These are phyloP conservation scores for Globisporangium orthogonon DNA, from an alignment of 352 stramenopile species.

Conservation along the genomic window DNA sequence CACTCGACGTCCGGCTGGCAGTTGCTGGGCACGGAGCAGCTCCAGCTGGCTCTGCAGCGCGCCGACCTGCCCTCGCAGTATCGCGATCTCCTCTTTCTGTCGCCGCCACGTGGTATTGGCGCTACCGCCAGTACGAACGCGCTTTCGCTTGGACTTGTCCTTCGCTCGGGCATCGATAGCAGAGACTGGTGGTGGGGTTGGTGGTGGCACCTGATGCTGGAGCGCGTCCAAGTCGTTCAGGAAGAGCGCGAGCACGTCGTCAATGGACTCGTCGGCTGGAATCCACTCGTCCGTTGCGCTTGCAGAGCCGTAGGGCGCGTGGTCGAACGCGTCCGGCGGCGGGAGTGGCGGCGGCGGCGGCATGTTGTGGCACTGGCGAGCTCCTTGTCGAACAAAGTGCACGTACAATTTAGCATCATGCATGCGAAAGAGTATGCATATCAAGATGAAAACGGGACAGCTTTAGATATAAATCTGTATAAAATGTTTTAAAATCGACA, in stretches of 20 bases:
- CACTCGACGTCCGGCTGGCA: too few relatives aligned
- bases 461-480: too few relatives aligned
- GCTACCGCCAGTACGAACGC: not conserved
- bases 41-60: slow-evolving; percentile 22
- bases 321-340: too few relatives aligned
- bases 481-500: too few relatives aligned
- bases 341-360: too few relatives aligned
- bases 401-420: too few relatives aligned
- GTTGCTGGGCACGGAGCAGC: slow-evolving; percentile 8
- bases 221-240: not conserved
- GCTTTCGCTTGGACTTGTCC: slow-evolving; percentile 9
- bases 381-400: too few relatives aligned
- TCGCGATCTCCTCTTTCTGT: slow-evolving; percentile 26
- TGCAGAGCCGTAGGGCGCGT: too few relatives aligned
- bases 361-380: too few relatives aligned
- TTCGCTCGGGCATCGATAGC: not conserved
- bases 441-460: too few relatives aligned
- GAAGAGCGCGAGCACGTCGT: not conserved
- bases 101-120: slow-evolving; percentile 25
- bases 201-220: not conserved
- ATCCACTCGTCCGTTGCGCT: too few relatives aligned
- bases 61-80: slow-evolving; percentile 16
- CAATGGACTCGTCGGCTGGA: not conserved
- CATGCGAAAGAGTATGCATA: too few relatives aligned
- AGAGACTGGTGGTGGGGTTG: not conserved